phyloP scores from a whole-genome alignment of 2,329 filamentous ascomycete genomes.

The Phialemonium atrogriseum region DNA sequence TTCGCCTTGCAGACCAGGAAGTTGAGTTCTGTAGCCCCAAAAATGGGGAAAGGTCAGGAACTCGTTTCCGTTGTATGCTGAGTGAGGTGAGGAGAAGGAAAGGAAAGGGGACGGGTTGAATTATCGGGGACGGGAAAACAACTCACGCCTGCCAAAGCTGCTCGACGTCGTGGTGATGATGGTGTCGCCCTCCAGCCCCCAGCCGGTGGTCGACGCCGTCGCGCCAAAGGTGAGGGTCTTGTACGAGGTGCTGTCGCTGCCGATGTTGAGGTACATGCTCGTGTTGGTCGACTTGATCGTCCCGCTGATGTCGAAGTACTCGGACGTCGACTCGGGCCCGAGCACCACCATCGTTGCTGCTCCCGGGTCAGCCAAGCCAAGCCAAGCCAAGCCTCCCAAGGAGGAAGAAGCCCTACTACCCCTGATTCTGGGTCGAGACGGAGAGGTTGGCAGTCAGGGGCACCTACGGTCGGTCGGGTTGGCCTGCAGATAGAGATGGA shows the following conservation, averaged over 20 bases:
- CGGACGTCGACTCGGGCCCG: conserved; percentile 38
- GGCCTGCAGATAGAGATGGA: conserved; percentile 43
- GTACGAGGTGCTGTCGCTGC: conserved; percentile 36
- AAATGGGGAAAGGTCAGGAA: too few species aligned
- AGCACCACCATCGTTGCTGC: conserved; percentile 37
- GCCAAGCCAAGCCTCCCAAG: too few species aligned
- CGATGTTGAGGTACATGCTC: conserved; percentile 38
- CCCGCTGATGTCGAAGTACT: conserved; percentile 39
- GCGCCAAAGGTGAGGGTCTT: conserved; percentile 39
- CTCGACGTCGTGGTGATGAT: conserved; percentile 36
- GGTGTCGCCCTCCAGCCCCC: conserved; percentile 38
- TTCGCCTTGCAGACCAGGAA: conserved; percentile 39
- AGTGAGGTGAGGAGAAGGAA: too few species aligned
- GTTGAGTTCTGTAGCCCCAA: conserved; percentile 33
- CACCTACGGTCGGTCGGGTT: conserved; percentile 30
- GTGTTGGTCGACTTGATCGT: conserved; percentile 42
- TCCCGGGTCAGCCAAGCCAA: too few species aligned
- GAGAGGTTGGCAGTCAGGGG: too few species aligned
- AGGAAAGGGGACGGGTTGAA: too few species aligned
- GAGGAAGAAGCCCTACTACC: too few species aligned
- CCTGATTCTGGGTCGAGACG: too few species aligned
- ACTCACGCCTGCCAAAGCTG: conserved; percentile 32
- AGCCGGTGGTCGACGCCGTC: conserved; percentile 33
- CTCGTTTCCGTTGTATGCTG: too few species aligned
- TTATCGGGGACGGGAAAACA: conserved; percentile 7